Evolutionary conservation across 2,329 filamentous ascomycete genomes (phyloP).

Genomic region (Ascochyta fabae): DNA sequence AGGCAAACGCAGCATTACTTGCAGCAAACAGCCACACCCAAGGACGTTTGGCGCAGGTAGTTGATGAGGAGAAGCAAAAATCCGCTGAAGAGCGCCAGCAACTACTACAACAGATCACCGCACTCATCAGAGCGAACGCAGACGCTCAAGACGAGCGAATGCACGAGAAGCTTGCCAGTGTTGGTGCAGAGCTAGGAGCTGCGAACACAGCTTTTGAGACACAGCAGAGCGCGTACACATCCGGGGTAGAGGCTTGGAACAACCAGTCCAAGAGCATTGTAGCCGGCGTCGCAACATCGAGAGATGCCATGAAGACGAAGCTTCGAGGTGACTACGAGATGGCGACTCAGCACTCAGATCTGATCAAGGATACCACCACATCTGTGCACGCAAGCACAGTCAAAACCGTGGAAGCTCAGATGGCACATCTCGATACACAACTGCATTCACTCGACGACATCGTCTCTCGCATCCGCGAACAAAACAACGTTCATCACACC

Average conservation of each 20-base stretch:
- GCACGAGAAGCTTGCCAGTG: slow-evolving; percentile 64
- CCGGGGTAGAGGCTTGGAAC: slow-evolving; percentile 77
- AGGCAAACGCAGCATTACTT: slow-evolving; percentile 71
- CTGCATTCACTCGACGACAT: slow-evolving; percentile 92
- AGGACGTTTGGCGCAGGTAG: slow-evolving; percentile 68
- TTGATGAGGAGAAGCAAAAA: slow-evolving; percentile 78
- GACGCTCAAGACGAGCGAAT: slow-evolving; percentile 76
- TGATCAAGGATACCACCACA: slow-evolving; percentile 81
- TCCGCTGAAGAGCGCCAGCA: slow-evolving; percentile 75
- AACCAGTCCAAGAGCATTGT: slow-evolving; percentile 72
- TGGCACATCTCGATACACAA: slow-evolving; percentile 83
- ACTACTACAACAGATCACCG: slow-evolving; percentile 77
- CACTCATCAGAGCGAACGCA: slow-evolving; percentile 76
- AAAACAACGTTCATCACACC: slow-evolving; percentile 80
- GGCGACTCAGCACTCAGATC: slow-evolving; percentile 80
- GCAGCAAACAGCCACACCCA: slow-evolving; percentile 73
- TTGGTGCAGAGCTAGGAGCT: slow-evolving; percentile 69
- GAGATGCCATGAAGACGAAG: slow-evolving; percentile 79
- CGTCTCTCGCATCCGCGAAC: slow-evolving; percentile 77
- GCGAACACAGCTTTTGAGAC: slow-evolving; percentile 70
- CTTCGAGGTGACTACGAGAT: slow-evolving; percentile 84
- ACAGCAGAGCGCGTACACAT: slow-evolving; percentile 69
- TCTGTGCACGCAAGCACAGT: slow-evolving; percentile 91
- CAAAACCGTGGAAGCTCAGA: slow-evolving; percentile 86
- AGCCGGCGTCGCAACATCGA: slow-evolving; percentile 72